These are phyloP conservation scores for Anisodus acutangulus DNA, from an alignment of 257 asterid genomes.

Conservation along the genomic window DNA sequence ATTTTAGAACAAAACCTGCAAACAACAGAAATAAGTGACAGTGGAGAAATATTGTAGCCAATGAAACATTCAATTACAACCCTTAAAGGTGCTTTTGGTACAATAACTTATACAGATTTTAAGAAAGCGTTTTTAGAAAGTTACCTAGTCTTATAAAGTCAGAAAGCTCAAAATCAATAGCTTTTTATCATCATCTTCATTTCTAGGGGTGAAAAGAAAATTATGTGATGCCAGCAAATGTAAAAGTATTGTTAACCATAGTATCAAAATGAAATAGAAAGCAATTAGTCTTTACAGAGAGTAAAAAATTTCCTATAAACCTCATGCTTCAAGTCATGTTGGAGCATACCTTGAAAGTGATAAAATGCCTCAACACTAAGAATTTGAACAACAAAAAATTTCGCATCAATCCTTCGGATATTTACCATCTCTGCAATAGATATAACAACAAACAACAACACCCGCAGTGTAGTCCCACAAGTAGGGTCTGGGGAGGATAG, in stretches of 20 bases:
- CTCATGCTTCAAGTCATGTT: constrained; percentile 94
- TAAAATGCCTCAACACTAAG: constrained; percentile 83
- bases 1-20: neutral
- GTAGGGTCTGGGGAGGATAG: too few species aligned
- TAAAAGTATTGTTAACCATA: constrained; percentile 28
- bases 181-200: too few species aligned
- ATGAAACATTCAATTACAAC: too few species aligned
- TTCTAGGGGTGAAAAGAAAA: too few species aligned
- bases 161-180: too few species aligned
- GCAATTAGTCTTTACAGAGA: constrained; percentile 4
- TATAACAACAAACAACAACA: too few species aligned
- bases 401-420: constrained; percentile 91
- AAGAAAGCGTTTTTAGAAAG: too few species aligned
- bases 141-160: too few species aligned
- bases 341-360: constrained; percentile 95
- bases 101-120: too few species aligned
- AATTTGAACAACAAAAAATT: constrained; percentile 80
- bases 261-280: constrained; percentile 22
- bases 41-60: neutral
- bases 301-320: constrained; percentile 38
- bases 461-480: too few species aligned
- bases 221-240: neutral
- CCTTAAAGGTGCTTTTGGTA: neutral
- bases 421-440: constrained; percentile 87
- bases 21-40: neutral